A percentile compares a stretch with the other conserved stretches of the same genome.
These are phyloP conservation scores for Chrysoporthe puriensis DNA, from an alignment of 2,329 filamentous ascomycete genomes.

Conservation along the genomic window DNA sequence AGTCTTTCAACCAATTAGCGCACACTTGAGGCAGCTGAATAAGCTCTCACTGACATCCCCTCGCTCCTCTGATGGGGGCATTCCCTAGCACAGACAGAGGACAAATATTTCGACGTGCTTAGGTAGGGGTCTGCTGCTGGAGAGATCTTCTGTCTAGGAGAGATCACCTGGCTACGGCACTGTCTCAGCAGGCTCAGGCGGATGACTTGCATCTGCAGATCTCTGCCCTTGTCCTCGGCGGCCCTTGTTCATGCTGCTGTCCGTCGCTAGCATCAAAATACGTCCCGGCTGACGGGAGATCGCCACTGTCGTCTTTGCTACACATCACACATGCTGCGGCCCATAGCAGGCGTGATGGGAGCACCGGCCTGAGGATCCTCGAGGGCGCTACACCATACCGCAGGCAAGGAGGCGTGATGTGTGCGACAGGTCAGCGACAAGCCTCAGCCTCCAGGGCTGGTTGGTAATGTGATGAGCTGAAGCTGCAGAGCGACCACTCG, in stretches of 20 bases:
- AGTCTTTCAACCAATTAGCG: background rate
- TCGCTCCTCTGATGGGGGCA: background rate
- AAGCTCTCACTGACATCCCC: background rate
- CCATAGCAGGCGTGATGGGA: background rate
- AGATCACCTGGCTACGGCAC: background rate
- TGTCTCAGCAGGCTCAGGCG: slow-evolving; percentile 1
- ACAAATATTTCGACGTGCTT: background rate
- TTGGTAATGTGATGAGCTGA: background rate
- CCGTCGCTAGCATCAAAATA: background rate
- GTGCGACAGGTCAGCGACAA: background rate
- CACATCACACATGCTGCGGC: background rate
- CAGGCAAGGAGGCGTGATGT: background rate
- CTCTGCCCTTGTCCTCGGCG: background rate
- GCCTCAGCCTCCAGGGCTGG: background rate
- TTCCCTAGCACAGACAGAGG: background rate
- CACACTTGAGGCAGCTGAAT: slow-evolving; percentile 4
- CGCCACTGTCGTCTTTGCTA: background rate
- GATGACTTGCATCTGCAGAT: slow-evolving; percentile 13
- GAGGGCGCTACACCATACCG: background rate
- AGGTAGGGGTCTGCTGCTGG: slow-evolving; percentile 4
- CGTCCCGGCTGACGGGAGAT: slow-evolving; percentile 3
- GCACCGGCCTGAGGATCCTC: background rate
- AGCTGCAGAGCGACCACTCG: slow-evolving; percentile 4
- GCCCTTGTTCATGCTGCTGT: slow-evolving; percentile 1
- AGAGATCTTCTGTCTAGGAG: slow-evolving; percentile 5